Base-by-base conservation (phyloP, 768 basidiomycete species). In the Phylloporus sp. region DNA sequence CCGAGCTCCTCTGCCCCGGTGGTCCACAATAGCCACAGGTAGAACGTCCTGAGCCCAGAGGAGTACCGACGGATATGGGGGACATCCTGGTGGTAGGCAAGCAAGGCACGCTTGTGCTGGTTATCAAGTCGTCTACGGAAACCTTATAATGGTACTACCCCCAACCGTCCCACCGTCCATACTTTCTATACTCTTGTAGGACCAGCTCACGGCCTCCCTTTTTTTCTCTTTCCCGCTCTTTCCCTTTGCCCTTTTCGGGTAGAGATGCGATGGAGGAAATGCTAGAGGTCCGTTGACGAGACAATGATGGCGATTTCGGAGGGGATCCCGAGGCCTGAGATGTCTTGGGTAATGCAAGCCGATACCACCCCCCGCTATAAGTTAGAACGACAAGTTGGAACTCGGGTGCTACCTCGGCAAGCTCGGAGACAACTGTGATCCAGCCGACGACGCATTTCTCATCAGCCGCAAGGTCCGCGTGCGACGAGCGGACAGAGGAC, bases 121-220 rank as follows among this genome's bases (percentile, higher is more conserved):
- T n/a, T n/a, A 42, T 8, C 22, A 26, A 27, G 20, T 26, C 6
- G 20, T 6, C 28, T 2, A 29, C 14, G 33, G 13, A 8, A 8
- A 11, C 10, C 27, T 15, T 20, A 44, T 9, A 32, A 21, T 23
- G 6, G 20, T 29, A n/a, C 49, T 64, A 82, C 26, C 73, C 80
- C 90, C 90, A 93, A 1, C 90, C 90, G 71, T 93, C 90, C 88
- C 90, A 91, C 45, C 87, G 73, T 20, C 90, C 91, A 60, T 83
- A 92, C 54, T 84, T 74, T 53, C 89, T 70, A 64, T 82, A 93
- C 62, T 93, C 90, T 55, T 81, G 73, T 40, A 93, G 61, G 11
- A 75, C 70, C 61, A 90, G 84, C 23, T 84, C 79, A 38, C 80
- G 72, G 48, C 78, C 76, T 49, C 83, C 77, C 61, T 79, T 81